A percentile compares a stretch with the other conserved stretches of the same genome.
Evolutionary conservation across 768 basidiomycete species (phyloP).

Genomic region (Termitomyces sp.): DNA sequence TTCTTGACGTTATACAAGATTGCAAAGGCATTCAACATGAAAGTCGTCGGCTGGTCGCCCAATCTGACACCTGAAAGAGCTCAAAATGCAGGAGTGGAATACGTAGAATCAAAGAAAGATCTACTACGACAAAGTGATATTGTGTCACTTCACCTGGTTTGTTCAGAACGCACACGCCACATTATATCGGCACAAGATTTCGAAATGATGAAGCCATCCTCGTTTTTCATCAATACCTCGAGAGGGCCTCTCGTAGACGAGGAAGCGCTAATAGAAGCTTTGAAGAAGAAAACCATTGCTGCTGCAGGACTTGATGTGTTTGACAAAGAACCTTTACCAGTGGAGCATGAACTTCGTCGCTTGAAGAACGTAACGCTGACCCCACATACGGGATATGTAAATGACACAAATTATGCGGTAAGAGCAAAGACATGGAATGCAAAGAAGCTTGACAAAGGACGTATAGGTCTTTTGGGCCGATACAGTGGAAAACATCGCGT

Average conservation of each 20-base stretch:
- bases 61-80: conserved; percentile 57
- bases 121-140: conserved; percentile 52
- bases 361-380: conserved; percentile 51
- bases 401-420: conserved; percentile 47
- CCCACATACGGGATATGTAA: conserved; percentile 60
- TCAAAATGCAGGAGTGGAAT: conserved; percentile 44
- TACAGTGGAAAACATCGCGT: conserved; percentile 54
- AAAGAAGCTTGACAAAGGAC: conserved; percentile 3
- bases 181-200: conserved; percentile 46
- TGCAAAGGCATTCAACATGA: conserved; percentile 56
- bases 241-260: conserved; percentile 66
- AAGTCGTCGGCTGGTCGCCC: conserved; percentile 60
- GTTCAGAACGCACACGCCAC: conserved; percentile 43
- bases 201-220: conserved; percentile 48
- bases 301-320: conserved; percentile 67
- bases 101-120: conserved; percentile 43
- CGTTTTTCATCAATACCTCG: conserved; percentile 63
- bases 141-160: conserved; percentile 57
- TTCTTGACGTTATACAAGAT: conserved; percentile 29
- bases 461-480: conserved; percentile 44
- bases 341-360: conserved; percentile 48
- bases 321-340: conserved; percentile 58
- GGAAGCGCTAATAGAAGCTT: conserved; percentile 40
- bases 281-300: conserved; percentile 42
- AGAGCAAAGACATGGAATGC: neutral